Evolutionary conservation across 768 basidiomycete species (phyloP).

Genomic region (Crassisporium funariophilum): DNA sequence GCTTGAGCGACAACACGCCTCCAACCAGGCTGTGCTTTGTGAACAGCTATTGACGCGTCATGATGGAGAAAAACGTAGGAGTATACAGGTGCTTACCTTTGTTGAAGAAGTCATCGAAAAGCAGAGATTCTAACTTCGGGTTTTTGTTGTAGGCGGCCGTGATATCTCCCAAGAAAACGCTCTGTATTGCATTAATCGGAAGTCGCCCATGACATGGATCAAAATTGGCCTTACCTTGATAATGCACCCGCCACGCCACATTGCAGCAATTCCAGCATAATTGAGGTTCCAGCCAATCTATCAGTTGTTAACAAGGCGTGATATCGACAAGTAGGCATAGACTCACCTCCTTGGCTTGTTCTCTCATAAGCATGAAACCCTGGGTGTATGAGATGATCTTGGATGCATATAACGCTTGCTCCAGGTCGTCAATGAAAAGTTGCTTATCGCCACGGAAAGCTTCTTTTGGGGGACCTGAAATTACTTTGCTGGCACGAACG

Average conservation of each 20-base stretch:
- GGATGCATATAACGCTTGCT: slow-evolving; percentile 98
- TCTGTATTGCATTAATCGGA: slow-evolving; percentile 37
- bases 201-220: not conserved
- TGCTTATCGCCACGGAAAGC: slow-evolving; percentile 97
- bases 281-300: slow-evolving; percentile 89
- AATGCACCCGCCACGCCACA: slow-evolving; percentile 99
- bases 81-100: slow-evolving; percentile 53
- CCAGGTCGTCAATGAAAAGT: slow-evolving; percentile 98
- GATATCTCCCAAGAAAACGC: slow-evolving; percentile 94
- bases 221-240: slow-evolving; percentile 70
- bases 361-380: slow-evolving; percentile 99
- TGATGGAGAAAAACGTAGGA: not conserved
- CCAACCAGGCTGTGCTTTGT: slow-evolving; percentile 97
- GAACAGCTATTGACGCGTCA: slow-evolving; percentile 58
- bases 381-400: slow-evolving; percentile 99
- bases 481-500: slow-evolving; percentile 85
- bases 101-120: slow-evolving; percentile 98
- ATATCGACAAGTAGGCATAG: not conserved
- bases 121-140: slow-evolving; percentile 80
- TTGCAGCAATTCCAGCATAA: slow-evolving; percentile 95
- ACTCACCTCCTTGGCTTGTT: slow-evolving; percentile 89
- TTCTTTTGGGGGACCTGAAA: slow-evolving; percentile 90
- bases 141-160: slow-evolving; percentile 89
- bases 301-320: not conserved
- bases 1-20: slow-evolving; percentile 95